Percentiles rank a stretch among this genome's conserved stretches.
These are phyloP conservation scores for Pseudophaeomoniella oleicola DNA, from an alignment of 2,329 filamentous ascomycete genomes.

Conservation along the genomic window DNA sequence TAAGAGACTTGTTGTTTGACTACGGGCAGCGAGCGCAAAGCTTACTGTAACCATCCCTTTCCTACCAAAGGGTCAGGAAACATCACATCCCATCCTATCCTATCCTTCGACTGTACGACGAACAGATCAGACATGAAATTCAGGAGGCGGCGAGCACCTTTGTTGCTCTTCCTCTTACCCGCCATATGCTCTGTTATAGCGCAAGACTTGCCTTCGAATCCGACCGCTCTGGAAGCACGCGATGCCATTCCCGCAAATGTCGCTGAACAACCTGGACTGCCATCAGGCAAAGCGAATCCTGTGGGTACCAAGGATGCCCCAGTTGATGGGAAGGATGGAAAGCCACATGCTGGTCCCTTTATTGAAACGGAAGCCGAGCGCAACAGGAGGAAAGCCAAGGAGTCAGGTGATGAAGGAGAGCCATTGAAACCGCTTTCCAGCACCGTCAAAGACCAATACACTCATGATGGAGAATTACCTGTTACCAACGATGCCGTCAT, in stretches of 20 bases:
- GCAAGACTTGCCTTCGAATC: conserved; percentile 1
- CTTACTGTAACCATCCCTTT: too few relatives aligned
- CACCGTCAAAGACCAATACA: conserved; percentile 19
- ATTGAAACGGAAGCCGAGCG: conserved; percentile 33
- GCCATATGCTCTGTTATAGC: conserved; percentile 16
- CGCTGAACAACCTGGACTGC: background rate
- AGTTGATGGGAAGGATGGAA: conserved; percentile 84
- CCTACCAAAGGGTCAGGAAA: too few relatives aligned
- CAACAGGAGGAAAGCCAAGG: conserved; percentile 27
- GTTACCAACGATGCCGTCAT: conserved; percentile 66
- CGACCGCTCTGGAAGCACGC: conserved; percentile 1
- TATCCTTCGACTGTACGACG: too few relatives aligned
- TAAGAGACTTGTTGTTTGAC: too few relatives aligned
- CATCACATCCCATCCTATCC: too few relatives aligned
- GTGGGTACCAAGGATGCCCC: conserved; percentile 65
- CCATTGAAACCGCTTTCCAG: conserved; percentile 7
- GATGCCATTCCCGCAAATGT: conserved; percentile 4
- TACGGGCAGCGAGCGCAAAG: too few relatives aligned
- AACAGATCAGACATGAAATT: conserved; percentile 25
- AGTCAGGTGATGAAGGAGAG: conserved; percentile 13
- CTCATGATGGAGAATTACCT: conserved; percentile 26
- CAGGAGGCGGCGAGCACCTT: conserved; percentile 13
- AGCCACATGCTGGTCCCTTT: conserved; percentile 76
- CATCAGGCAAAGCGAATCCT: conserved; percentile 11
- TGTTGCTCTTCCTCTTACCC: conserved; percentile 21